Base-by-base conservation (phyloP, 371 early-diverging fungal species). In the Rhizopus delemar region DNA sequence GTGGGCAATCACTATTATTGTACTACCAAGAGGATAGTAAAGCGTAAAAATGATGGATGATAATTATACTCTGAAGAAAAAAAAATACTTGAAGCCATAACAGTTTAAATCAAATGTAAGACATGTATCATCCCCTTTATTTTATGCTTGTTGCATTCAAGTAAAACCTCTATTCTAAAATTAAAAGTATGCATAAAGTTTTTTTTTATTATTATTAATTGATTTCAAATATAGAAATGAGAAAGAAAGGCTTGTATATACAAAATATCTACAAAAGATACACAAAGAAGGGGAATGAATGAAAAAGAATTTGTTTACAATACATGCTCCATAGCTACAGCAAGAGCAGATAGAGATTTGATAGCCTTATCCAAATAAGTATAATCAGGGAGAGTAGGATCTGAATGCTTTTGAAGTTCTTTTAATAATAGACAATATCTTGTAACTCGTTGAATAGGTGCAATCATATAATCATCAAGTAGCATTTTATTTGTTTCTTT, bases 361-460 rank as follows among this genome's bases (percentile, higher is more conserved):
- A 77, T 53, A 31, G 76, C 65, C n/a, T 61, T 53, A 28, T 69
- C 65, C 13, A 82, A 36, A 49, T 77, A 66, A 13, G 52, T 52
- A 66, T 65, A 66, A 49, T 79, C 77, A n/a, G 53, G 61, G 49
- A 78, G 59, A n/a, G 56, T 52, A n/a, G 71, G 61, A 11, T 56
- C 22, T 4, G 78, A 69, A 46, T 78, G 67, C 53, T 78, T 82
- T 52, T 64, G 62, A n/a, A 80, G 66, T 56, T 82, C 81, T 81
- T 58, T 8, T 28, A 82, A 41, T 39, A 82, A 63, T 15, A 82
- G 55, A 45, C 73, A 73, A 58, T 82, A 82, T 9, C 82, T 68
- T 22, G 80, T 74, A 51, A 82, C 69, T 38, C 82, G 66, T 61
- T 82, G 82, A 35, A 82, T 80, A 38, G 82, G 82, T 46, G 78